phyloP scores from a whole-genome alignment of 2,329 filamentous ascomycete species.

The Talaromyces sp. region DNA sequence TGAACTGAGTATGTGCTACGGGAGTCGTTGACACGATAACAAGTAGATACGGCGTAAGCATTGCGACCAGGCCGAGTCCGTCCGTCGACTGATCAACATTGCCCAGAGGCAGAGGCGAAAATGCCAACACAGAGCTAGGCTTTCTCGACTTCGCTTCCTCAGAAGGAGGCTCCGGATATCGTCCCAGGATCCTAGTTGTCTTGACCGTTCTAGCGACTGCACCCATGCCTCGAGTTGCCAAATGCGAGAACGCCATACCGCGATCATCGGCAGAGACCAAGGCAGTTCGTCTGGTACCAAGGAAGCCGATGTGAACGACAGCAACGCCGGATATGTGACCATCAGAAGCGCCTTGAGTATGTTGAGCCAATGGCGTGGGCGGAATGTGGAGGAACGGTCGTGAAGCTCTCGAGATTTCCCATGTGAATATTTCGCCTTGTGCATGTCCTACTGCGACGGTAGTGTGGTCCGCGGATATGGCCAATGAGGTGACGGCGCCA shows the following conservation, averaged over 20 bases:
- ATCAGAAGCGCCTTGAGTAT: conserved; percentile 63
- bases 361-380: conserved; percentile 64
- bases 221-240: conserved; percentile 87
- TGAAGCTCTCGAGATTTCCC: conserved; percentile 81
- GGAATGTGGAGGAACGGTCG: conserved; percentile 85
- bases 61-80: conserved; percentile 82
- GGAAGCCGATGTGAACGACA: conserved; percentile 87
- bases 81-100: conserved; percentile 90
- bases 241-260: conserved; percentile 97
- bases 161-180: conserved; percentile 73
- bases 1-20: conserved; percentile 93
- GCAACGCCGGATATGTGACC: conserved; percentile 76
- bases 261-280: conserved; percentile 90
- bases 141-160: conserved; percentile 67
- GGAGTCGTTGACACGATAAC: conserved; percentile 98
- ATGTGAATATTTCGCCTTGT: conserved; percentile 90
- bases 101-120: conserved; percentile 85
- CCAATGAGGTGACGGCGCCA: conserved; percentile 79
- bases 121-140: conserved; percentile 90
- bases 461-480: conserved; percentile 89
- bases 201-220: conserved; percentile 81
- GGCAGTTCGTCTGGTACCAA: conserved; percentile 89
- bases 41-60: conserved; percentile 90
- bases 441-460: conserved; percentile 88
- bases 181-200: conserved; percentile 83